These are phyloP conservation scores for Saksenaea vasiformis DNA, from an alignment of 371 early-diverging fungal genomes.

Conservation along the genomic window DNA sequence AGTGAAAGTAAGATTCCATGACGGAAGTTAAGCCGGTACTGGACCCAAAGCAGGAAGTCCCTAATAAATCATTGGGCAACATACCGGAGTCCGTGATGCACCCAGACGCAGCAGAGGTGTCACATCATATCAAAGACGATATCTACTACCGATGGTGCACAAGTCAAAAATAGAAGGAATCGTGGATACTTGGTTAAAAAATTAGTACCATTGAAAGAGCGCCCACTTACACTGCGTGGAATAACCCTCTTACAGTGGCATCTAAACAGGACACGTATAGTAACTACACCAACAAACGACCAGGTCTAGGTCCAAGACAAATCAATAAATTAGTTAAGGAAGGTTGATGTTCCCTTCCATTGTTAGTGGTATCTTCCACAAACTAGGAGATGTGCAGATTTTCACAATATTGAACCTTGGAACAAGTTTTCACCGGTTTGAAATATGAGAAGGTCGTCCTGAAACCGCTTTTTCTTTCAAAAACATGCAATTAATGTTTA, in stretches of 20 bases:
- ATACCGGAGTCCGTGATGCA: not conserved
- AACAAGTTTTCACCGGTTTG: too few species aligned
- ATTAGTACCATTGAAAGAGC: not conserved
- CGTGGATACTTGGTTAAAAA: not conserved
- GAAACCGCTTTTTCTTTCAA: not conserved
- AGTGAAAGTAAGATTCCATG: not conserved
- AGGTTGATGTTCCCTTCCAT: not conserved
- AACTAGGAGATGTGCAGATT: not conserved
- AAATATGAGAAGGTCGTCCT: too few species aligned
- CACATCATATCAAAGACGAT: not conserved
- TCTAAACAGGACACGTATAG: conserved; percentile 16
- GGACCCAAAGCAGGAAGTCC: too few species aligned
- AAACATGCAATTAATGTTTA: not conserved
- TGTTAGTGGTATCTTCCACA: too few species aligned
- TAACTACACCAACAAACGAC: conserved; percentile 8
- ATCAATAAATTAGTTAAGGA: conserved; percentile 5
- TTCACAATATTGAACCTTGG: not conserved
- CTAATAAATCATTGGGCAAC: not conserved
- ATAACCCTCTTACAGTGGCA: conserved; percentile 20
- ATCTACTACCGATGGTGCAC: not conserved
- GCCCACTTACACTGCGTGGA: conserved; percentile 3
- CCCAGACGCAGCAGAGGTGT: not conserved
- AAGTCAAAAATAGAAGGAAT: not conserved
- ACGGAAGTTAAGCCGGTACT: not conserved
- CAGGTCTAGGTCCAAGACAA: conserved; percentile 17